Evolutionary conservation across 306 rosid genomes (phyloP).

Genomic region (Pyrus bretschneideri): DNA sequence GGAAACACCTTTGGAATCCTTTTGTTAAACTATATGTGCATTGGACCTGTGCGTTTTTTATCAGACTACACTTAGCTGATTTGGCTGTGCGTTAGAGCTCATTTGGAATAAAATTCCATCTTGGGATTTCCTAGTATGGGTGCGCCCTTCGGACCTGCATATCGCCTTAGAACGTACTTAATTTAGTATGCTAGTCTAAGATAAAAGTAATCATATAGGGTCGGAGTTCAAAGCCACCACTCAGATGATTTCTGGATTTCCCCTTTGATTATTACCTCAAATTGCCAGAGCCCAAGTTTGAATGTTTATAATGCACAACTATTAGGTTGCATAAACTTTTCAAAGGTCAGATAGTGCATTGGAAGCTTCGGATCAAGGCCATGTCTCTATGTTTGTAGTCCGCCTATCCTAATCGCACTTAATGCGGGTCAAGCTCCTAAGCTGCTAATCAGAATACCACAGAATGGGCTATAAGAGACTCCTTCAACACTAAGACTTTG

Average conservation of each 20-base stretch:
- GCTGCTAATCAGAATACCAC: no score
- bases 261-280: not conserved
- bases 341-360: not conserved
- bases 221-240: not conserved
- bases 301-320: no score
- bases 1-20: not conserved
- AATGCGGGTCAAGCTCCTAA: not conserved
- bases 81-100: not conserved
- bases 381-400: not conserved
- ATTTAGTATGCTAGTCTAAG: no score
- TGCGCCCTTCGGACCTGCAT: not conserved
- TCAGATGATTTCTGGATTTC: not conserved
- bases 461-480: no score
- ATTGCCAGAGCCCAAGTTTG: no score
- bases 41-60: fast-evolving
- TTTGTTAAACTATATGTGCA: not conserved
- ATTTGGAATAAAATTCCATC: not conserved
- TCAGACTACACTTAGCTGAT: no score
- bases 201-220: not conserved
- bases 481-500: no score
- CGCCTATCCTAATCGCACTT: not conserved
- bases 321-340: no score
- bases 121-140: not conserved
- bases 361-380: not conserved
- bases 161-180: not conserved